These are phyloP conservation scores for Apiotrichum domesticum DNA, from an alignment of 1,284 basidiomycete species.

Conservation along the genomic window DNA sequence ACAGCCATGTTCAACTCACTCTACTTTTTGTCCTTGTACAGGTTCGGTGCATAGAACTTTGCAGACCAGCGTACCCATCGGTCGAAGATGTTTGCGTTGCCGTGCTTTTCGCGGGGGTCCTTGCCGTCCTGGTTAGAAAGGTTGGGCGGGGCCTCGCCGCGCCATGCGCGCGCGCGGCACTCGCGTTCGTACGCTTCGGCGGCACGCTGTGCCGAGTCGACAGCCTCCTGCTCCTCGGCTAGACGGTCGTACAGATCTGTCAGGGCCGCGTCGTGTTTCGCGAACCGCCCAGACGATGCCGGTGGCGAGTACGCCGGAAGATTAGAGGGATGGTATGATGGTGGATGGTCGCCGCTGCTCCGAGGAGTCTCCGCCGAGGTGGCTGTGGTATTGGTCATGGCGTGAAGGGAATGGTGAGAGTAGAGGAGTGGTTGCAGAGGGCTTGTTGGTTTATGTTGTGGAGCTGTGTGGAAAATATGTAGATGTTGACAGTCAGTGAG, in stretches of 20 bases:
- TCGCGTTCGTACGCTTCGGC: background rate
- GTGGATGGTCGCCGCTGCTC: background rate
- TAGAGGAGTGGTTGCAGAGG: too few species aligned
- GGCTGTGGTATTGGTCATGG: background rate
- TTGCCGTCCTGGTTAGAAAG: background rate
- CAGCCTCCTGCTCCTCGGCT: background rate
- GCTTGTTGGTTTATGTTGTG: too few species aligned
- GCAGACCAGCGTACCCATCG: constrained; percentile 2
- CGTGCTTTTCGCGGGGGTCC: background rate
- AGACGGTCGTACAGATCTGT: background rate
- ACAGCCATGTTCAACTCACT: background rate
- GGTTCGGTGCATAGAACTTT: constrained; percentile 5
- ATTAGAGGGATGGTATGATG: background rate
- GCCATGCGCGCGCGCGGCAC: background rate
- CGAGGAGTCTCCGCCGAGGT: background rate
- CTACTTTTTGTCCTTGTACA: background rate
- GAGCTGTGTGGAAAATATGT: too few species aligned
- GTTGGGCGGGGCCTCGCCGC: background rate
- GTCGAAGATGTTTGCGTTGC: background rate
- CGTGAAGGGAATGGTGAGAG: background rate
- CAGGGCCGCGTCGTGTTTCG: constrained; percentile 1
- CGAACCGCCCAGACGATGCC: background rate
- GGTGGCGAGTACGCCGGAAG: background rate
- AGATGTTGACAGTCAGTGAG: too few species aligned
- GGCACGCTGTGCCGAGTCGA: background rate